A percentile compares a stretch with the other conserved stretches of the same genome.
Evolutionary conservation across 1,139 yeast genomes (phyloP).

Genomic region (Hanseniaspora gamundiae): DNA sequence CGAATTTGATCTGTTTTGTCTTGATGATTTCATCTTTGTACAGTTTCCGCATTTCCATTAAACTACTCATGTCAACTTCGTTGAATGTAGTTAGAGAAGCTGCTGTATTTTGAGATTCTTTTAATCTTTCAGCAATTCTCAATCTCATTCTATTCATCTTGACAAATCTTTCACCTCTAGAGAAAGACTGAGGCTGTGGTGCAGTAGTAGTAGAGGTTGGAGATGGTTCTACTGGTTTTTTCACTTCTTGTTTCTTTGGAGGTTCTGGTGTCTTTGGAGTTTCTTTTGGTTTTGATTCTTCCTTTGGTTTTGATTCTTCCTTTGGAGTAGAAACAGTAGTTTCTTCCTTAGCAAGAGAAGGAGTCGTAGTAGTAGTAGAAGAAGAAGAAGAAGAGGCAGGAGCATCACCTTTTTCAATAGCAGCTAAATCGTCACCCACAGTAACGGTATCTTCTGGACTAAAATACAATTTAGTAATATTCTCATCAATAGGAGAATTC

Average conservation of each 20-base stretch:
- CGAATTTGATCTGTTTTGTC: constrained; percentile 88
- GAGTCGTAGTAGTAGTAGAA: constrained; percentile 3
- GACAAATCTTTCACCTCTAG: constrained; percentile 82
- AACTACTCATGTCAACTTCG: constrained; percentile 92
- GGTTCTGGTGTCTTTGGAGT: constrained; percentile 22
- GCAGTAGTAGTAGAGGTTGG: constrained; percentile 32
- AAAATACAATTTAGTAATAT: constrained; percentile 72
- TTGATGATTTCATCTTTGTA: constrained; percentile 95
- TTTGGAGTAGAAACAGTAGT: constrained; percentile 1
- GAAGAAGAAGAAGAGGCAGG: constrained; percentile 42
- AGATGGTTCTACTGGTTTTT: constrained; percentile 23
- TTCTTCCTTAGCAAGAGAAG: constrained; percentile 22
- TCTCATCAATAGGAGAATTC: constrained; percentile 88
- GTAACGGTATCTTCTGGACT: constrained; percentile 86
- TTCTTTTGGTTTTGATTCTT: constrained; percentile 17
- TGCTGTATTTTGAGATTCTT: constrained; percentile 98
- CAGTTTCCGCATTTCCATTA: constrained; percentile 89
- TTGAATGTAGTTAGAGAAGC: constrained; percentile 97
- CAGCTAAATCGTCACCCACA: constrained; percentile 88
- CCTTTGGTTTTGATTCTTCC: background rate
- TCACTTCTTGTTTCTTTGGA: constrained; percentile 18
- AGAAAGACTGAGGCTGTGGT: constrained; percentile 59
- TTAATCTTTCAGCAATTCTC: constrained; percentile 97
- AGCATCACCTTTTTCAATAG: constrained; percentile 72
- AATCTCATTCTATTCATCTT: constrained; percentile 99